A percentile compares a stretch with the other conserved stretches of the same genome.
Conservation (phyloP, 441 rosid genomes). For the Flueggea neowawraea region DNA sequence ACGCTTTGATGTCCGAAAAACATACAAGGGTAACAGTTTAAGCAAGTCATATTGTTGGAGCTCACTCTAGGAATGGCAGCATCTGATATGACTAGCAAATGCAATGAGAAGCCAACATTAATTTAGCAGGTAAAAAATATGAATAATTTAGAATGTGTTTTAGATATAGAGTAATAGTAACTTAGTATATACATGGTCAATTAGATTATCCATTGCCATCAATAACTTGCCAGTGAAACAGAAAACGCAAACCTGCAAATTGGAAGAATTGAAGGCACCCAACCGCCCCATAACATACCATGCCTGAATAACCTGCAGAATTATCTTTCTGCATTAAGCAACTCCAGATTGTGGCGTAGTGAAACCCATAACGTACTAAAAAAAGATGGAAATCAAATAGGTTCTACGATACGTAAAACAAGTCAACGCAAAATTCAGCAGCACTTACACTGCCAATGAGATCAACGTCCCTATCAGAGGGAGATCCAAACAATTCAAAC, state of each 20-base stretch:
- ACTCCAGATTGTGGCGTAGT: background rate
- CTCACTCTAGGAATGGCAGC: too few relatives aligned
- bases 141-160: too few relatives aligned
- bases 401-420: background rate
- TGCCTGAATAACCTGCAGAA: slow-evolving; percentile 75
- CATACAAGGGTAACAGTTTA: too few relatives aligned
- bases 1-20: too few relatives aligned
- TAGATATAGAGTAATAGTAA: too few relatives aligned
- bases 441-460: slow-evolving; percentile 67
- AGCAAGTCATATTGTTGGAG: too few relatives aligned
- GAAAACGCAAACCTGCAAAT: slow-evolving; percentile 65
- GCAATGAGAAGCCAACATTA: too few relatives aligned
- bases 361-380: too few relatives aligned
- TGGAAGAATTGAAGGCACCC: slow-evolving; percentile 92
- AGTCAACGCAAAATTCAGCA: slow-evolving; percentile 3
- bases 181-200: background rate
- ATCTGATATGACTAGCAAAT: too few relatives aligned
- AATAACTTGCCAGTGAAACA: background rate
- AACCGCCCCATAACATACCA: slow-evolving; percentile 97
- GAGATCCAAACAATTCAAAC: slow-evolving; percentile 87
- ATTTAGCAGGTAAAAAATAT: too few relatives aligned
- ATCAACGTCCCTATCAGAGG: slow-evolving; percentile 81
- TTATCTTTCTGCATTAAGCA: background rate
- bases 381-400: background rate
- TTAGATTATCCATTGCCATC: background rate